Base-by-base conservation (phyloP, 73 alveolate genomes). In the Paraurostyla sp. region DNA sequence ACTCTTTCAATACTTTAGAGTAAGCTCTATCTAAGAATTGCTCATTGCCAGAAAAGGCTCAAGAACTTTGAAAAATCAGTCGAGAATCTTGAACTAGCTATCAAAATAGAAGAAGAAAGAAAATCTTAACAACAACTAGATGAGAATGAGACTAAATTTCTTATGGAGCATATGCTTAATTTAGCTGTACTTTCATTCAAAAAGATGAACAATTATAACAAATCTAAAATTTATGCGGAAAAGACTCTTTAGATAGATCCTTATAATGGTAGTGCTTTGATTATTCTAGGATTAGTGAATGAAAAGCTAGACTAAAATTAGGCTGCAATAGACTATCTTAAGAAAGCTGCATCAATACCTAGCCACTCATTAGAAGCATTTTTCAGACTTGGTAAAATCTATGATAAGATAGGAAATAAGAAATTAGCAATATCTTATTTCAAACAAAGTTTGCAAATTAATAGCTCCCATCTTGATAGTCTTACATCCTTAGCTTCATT, bases 11-110 rank as follows among this genome's bases (percentile, higher is more conserved):
- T 51, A 2, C 49, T 36, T 16, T 20, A 49, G n/a, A 78, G 89
- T 23, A 78, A 78, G 29, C 45, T 54, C 33, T 78, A 78, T 51
- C 51, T 86, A 13, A 86, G 82, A 45, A 86, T 86, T 9, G 88
- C 89, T 0, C 43, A 71, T 20, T 86, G 93, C 83, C 65, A 73
- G 58, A 71, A 71, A 32, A 86, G 54, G 62, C 82, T 86, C 29
- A 73, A 86, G 29, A 51, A 86, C 80, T 49, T n/a, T 3, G 83
- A 73, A 30, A 46, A 49, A 86, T 45, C 82, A 51, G 87, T 68
- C 29, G 82, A 71, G 20, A 73, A 63, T 41, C 46, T 43, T 22
- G 88, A 86, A 52, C 38, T 49, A 11, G 93, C 93, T 50, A 52
- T 86, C 2, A 60, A 59, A 30, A 68, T 73, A 9, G 76, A 50